Percentiles rank a stretch among this genome's conserved stretches.
These are phyloP conservation scores for Lodderomyces margitis DNA, from an alignment of 1,139 yeast genomes.

Conservation along the genomic window DNA sequence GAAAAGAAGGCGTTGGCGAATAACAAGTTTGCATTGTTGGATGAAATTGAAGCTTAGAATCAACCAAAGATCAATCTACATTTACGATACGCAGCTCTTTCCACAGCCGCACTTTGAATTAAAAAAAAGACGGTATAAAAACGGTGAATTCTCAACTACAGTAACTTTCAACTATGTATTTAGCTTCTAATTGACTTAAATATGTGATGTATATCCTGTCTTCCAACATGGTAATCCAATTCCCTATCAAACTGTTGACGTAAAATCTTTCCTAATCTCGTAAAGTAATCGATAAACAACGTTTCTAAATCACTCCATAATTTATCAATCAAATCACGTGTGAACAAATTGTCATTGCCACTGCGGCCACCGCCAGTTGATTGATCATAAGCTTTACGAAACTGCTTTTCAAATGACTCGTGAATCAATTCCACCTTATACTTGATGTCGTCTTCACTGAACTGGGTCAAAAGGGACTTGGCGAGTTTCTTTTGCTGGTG, in stretches of 20 bases:
- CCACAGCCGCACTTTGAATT: too few relatives aligned
- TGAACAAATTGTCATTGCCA: conserved; percentile 40
- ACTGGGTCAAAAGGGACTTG: conserved; percentile 26
- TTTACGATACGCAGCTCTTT: too few relatives aligned
- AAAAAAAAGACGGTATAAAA: too few relatives aligned
- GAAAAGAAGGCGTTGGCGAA: conserved; percentile 20
- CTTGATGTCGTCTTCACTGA: conserved; percentile 58
- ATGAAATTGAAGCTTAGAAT: conserved; percentile 52
- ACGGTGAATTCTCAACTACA: too few relatives aligned
- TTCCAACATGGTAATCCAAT: conserved; percentile 36
- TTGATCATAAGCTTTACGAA: conserved; percentile 19
- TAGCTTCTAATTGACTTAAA: conserved; percentile 21
- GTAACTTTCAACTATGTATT: not conserved
- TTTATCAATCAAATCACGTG: conserved; percentile 45
- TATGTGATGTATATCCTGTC: conserved; percentile 35
- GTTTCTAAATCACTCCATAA: conserved; percentile 45
- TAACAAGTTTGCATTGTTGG: conserved; percentile 49
- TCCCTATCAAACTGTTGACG: conserved; percentile 39
- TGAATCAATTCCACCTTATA: conserved; percentile 56
- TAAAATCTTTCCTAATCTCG: conserved; percentile 37
- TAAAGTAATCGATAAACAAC: conserved; percentile 35
- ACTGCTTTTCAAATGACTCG: conserved; percentile 58
- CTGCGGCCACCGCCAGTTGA: conserved; percentile 1
- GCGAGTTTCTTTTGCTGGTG: conserved; percentile 4
- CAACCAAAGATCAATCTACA: too few relatives aligned